A percentile compares a stretch with the other conserved stretches of the same genome.
Conservation (phyloP, 768 basidiomycete genomes). For the Tulasnella sp. region DNA sequence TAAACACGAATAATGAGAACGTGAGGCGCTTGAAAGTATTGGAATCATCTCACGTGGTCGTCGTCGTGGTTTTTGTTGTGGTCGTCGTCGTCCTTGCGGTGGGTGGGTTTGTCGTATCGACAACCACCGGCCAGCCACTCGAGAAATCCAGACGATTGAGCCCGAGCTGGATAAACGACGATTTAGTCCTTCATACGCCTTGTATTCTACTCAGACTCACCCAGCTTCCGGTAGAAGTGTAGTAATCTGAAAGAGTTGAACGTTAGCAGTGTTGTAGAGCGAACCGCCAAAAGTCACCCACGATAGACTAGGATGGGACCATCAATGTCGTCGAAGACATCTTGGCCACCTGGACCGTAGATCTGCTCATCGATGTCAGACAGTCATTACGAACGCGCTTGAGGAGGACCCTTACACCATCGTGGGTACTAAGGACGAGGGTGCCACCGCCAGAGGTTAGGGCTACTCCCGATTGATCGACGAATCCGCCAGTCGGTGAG, state of each 20-base stretch:
- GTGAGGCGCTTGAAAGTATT: too few relatives aligned
- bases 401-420: neutral
- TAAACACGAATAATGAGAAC: neutral
- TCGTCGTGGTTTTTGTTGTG: neutral
- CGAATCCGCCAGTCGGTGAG: constrained; percentile 39
- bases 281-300: constrained; percentile 28
- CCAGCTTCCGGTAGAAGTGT: constrained; percentile 33
- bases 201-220: neutral
- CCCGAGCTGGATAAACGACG: neutral
- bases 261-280: neutral
- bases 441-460: constrained; percentile 47
- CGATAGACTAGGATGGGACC: constrained; percentile 46
- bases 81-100: neutral
- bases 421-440: constrained; percentile 21
- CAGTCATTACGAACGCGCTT: too few relatives aligned
- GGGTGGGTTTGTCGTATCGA: neutral
- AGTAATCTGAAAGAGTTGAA: constrained; percentile 37
- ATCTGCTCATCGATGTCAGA: constrained; percentile 24
- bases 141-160: constrained; percentile 5
- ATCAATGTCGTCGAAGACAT: constrained; percentile 38
- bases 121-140: neutral
- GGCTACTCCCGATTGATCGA: constrained; percentile 41
- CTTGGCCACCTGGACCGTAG: constrained; percentile 50
- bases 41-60: neutral
- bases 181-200: neutral